A percentile compares a stretch with the other conserved stretches of the same genome.
Conservation (phyloP, 257 asterid species). For the Paraleonurus japonicus region DNA sequence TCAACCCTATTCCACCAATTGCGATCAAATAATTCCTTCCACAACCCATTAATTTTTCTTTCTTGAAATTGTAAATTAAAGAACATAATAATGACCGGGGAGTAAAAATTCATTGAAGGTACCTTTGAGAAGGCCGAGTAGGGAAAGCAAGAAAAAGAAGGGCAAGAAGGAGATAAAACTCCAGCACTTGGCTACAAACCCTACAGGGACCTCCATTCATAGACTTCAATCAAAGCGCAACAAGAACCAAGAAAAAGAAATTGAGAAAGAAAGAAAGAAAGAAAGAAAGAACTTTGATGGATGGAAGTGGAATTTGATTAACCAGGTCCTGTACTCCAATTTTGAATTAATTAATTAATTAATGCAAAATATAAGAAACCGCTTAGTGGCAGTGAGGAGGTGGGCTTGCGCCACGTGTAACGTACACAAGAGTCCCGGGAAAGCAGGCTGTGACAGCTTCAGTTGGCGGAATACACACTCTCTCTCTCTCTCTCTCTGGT, state of each 20-base stretch:
- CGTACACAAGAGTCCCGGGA: conserved; percentile 4
- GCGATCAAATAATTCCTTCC: neutral
- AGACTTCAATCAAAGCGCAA: neutral
- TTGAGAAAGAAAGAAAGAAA: neutral
- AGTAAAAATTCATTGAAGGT: no score
- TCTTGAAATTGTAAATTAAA: no score
- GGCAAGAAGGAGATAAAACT: conserved; percentile 79
- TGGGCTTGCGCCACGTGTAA: conserved; percentile 28
- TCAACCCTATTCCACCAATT: conserved; percentile 43
- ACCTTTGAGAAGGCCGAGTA: conserved; percentile 82
- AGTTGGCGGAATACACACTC: no score
- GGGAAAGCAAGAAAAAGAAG: conserved; percentile 66
- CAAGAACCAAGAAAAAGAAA: neutral
- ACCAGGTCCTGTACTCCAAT: no score
- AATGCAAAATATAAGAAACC: no score
- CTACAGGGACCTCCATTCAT: conserved; percentile 75
- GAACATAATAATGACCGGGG: no score
- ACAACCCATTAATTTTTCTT: neutral
- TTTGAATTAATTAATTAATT: no score
- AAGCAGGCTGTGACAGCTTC: conserved; percentile 28
- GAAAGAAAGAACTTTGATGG: neutral
- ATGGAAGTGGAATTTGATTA: neutral
- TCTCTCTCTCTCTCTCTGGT: no score
- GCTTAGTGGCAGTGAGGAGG: conserved; percentile 21
- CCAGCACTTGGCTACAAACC: conserved; percentile 69